phyloP scores from a whole-genome alignment of 1,284 basidiomycete species.

The Sparassis latifolia region DNA sequence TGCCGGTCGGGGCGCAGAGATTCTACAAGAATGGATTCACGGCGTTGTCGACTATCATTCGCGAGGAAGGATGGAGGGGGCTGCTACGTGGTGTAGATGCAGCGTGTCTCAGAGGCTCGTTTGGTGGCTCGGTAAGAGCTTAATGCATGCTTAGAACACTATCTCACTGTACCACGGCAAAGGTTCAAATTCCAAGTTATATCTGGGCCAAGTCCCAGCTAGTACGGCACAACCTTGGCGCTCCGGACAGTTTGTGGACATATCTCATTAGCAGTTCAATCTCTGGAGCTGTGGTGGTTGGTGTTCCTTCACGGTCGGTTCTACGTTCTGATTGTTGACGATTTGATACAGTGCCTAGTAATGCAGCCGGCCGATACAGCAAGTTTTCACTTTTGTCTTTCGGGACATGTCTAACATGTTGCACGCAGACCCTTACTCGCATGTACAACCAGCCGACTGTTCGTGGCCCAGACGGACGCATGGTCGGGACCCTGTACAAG shows the following conservation, averaged over 20 bases:
- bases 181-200: conserved; percentile 95
- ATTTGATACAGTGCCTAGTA: conserved; percentile 50
- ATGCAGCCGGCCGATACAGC: conserved; percentile 93
- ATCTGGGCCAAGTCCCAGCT: conserved; percentile 86
- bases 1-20: conserved; percentile 94
- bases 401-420: background rate
- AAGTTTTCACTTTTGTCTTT: conserved; percentile 21
- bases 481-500: conserved; percentile 77
- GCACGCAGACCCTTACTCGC: conserved; percentile 73
- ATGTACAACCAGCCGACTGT: conserved; percentile 95
- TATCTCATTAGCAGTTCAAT: conserved; percentile 86
- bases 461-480: conserved; percentile 64
- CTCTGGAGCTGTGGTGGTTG: conserved; percentile 82
- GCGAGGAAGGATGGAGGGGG: conserved; percentile 75
- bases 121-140: conserved; percentile 64
- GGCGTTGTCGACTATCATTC: conserved; percentile 77
- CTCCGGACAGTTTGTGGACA: conserved; percentile 76
- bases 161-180: background rate
- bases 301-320: too few relatives aligned
- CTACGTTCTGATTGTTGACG: background rate
- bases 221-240: conserved; percentile 56
- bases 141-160: too few relatives aligned
- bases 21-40: conserved; percentile 81
- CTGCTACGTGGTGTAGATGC: conserved; percentile 89
- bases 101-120: conserved; percentile 88